A percentile compares a stretch with the other conserved stretches of the same genome.
These are phyloP conservation scores for Eucalyptus erythrocorys DNA, from an alignment of 345 rosid genomes.

Conservation along the genomic window DNA sequence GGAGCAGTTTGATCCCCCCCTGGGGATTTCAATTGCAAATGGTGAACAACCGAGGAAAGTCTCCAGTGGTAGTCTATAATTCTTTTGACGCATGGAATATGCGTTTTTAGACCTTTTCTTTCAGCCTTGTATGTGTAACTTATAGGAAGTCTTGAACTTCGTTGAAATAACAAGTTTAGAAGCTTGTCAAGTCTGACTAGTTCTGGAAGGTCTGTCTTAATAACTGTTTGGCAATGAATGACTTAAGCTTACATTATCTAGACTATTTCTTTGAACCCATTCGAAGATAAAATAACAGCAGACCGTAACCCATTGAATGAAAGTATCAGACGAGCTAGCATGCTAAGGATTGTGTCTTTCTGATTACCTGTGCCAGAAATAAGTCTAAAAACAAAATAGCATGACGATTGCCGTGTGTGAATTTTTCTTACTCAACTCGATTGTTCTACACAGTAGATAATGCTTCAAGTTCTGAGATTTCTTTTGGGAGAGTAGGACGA, in stretches of 20 bases:
- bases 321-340: neutral
- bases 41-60: neutral
- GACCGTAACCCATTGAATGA: neutral
- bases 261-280: neutral
- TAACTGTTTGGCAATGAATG: neutral
- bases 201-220: neutral
- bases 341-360: neutral
- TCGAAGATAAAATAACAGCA: neutral
- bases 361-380: neutral
- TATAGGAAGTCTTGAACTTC: neutral
- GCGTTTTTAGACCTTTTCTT: neutral
- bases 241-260: neutral
- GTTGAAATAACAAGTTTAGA: neutral
- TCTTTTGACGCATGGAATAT: neutral
- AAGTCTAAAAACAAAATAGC: neutral
- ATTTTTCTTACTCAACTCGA: neutral
- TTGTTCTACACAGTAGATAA: neutral
- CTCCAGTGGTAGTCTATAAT: neutral
- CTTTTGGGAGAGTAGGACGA: neutral
- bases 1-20: constrained; percentile 30
- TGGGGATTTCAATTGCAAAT: neutral
- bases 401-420: neutral
- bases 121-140: neutral
- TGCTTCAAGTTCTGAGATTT: neutral
- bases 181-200: neutral